phyloP scores from a whole-genome alignment of 495 filamentous ascomycete genomes.

The Annulohypoxylon bovei region DNA sequence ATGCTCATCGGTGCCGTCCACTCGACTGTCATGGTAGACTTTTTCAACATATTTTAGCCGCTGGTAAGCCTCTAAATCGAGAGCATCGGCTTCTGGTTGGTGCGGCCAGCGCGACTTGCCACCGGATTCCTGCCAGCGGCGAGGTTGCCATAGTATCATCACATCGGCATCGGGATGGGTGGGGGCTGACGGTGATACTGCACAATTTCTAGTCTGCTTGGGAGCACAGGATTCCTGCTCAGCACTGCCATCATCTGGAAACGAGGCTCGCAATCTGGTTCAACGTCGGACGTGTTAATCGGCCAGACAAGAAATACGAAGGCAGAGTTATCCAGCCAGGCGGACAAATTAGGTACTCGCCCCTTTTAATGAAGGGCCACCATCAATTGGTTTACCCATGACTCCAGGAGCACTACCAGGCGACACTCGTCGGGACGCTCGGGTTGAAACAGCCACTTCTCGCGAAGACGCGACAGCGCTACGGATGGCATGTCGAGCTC shows the following conservation, averaged over 20 bases:
- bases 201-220: not conserved
- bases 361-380: not conserved
- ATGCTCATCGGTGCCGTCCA: slow-evolving; percentile 1
- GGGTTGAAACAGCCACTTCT: not conserved
- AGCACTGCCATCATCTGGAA: not conserved
- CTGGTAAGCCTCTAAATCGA: slow-evolving; percentile 4
- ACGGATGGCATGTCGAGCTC: not conserved
- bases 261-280: not conserved
- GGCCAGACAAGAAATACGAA: not conserved
- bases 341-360: slow-evolving; percentile 3
- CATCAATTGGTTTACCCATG: slow-evolving; percentile 11
- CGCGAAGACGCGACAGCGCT: not conserved
- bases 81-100: slow-evolving; percentile 26
- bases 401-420: not conserved
- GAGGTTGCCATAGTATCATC: slow-evolving; percentile 14
- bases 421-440: not conserved
- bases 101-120: slow-evolving; percentile 4
- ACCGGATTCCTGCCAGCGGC: slow-evolving; percentile 16
- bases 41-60: slow-evolving; percentile 1
- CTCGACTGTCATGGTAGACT: slow-evolving; percentile 18
- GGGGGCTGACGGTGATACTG: slow-evolving; percentile 12
- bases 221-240: not conserved
- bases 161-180: slow-evolving; percentile 19
- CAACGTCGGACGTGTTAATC: not conserved
- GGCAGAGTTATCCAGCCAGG: not conserved